Base-by-base conservation (phyloP, 2,329 filamentous ascomycete genomes). In the Calonectria pseudoturangicola region DNA sequence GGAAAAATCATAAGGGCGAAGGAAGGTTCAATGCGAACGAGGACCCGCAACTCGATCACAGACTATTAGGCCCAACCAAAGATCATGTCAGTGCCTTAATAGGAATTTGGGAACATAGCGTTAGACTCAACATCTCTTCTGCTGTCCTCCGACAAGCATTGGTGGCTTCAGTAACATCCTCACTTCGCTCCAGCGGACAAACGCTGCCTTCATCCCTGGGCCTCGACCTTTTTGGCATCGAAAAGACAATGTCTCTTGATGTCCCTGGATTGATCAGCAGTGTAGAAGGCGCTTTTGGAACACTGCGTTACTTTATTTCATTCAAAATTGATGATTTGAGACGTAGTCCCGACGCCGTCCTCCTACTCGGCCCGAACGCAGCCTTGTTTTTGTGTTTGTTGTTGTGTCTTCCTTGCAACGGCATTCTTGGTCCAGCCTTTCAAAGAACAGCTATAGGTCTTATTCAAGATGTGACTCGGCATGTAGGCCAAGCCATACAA, bases 61-160 rank as follows among this genome's bases (percentile, higher is more conserved):
- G 47, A n/a, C 18, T 70, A 27, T 33, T 73, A 13, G n/a, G 60
- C 9, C 66, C 71, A 16, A 54, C 54, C 10, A 73, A 50, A 56
- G 13, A n/a, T 7, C 71, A 71, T 39, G n/a, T 51, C 2, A 58
- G 33, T 9, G 27, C 41, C 12, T 41, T 76, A 3, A 45, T 73
- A 25, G 71, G 66, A 9, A 68, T 76, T n/a, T 76, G 73, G 68
- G 73, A 76, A 48, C 27, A 68, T n/a, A 71, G 73, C 36, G 67
- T 75, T 15, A n/a, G 64, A 41, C 74, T 76, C 36, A 73, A 72
- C 47, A 48, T 76, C 12, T 51, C 73, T 8, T 72, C 73, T 27
- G 66, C 63, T 4, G 70, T 75, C n/a, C 68, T 76, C 47, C 66
- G 74, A 50, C 74, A 73, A 63, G 67, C 68, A 3, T 47, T 76